Evolutionary conservation across 805 yeast genomes (phyloP).

Genomic region (Candida fluviatilis): DNA sequence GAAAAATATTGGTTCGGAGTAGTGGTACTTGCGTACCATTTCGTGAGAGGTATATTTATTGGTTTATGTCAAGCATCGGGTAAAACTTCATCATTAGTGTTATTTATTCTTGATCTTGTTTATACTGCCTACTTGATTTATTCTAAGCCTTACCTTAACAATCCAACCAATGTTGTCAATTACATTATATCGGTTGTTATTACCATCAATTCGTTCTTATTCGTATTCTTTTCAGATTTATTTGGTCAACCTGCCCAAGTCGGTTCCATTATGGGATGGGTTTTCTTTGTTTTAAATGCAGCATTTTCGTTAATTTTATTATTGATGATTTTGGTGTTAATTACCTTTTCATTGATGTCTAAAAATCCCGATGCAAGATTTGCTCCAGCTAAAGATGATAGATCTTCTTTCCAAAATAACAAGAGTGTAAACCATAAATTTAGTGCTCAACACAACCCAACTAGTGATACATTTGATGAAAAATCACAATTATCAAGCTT

Average conservation of each 20-base stretch:
- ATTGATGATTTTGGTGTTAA: slow-evolving; percentile 63
- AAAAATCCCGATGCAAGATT: slow-evolving; percentile 88
- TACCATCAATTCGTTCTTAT: slow-evolving; percentile 76
- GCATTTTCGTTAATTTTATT: slow-evolving; percentile 77
- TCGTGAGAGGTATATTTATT: slow-evolving; percentile 68
- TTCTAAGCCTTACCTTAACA: slow-evolving; percentile 74
- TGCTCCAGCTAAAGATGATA: slow-evolving; percentile 86
- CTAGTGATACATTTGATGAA: not conserved
- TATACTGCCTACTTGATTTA: slow-evolving; percentile 63
- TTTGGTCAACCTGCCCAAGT: slow-evolving; percentile 79
- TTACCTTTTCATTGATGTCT: slow-evolving; percentile 58
- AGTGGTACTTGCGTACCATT: slow-evolving; percentile 55
- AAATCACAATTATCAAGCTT: not conserved
- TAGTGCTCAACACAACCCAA: not conserved
- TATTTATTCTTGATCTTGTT: slow-evolving; percentile 71
- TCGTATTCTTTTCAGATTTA: slow-evolving; percentile 79
- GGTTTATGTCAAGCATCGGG: slow-evolving; percentile 79
- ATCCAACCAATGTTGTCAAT: slow-evolving; percentile 73
- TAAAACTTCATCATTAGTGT: slow-evolving; percentile 70
- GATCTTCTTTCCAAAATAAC: slow-evolving; percentile 79
- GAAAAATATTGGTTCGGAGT: slow-evolving; percentile 78
- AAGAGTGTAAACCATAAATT: not conserved
- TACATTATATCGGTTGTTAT: slow-evolving; percentile 70
- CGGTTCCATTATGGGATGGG: slow-evolving; percentile 84
- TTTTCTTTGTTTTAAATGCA: slow-evolving; percentile 84